Percentiles rank a stretch among this genome's conserved stretches.
Evolutionary conservation across 2,329 filamentous ascomycete genomes (phyloP).

Genomic region (Colletotrichum truncatum): DNA sequence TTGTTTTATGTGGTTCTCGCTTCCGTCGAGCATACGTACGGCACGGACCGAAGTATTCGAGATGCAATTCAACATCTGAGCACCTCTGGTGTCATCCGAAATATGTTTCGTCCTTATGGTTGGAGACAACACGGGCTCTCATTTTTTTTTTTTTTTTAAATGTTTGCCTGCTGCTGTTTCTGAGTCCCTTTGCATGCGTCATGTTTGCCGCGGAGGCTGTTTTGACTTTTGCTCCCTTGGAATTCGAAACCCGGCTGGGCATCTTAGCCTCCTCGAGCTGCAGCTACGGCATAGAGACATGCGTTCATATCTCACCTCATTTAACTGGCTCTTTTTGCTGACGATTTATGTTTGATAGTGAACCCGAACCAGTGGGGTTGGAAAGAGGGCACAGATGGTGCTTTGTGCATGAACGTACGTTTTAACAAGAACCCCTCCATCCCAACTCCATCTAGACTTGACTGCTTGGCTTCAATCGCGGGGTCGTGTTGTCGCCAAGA

Average conservation of each 20-base stretch:
- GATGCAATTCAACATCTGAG: slow-evolving; percentile 5
- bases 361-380: slow-evolving; percentile 67
- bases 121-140: slow-evolving; percentile 16
- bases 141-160: slow-evolving; percentile 7
- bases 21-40: too few relatives aligned
- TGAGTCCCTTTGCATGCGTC: background rate
- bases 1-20: background rate
- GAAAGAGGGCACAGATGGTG: slow-evolving; percentile 45
- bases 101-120: background rate
- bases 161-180: background rate
- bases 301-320: background rate
- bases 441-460: background rate
- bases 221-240: slow-evolving; percentile 25
- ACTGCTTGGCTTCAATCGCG: too few relatives aligned
- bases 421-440: slow-evolving; percentile 1
- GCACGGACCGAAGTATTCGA: slow-evolving; percentile 19
- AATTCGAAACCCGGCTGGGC: slow-evolving; percentile 20
- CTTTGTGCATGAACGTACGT: slow-evolving; percentile 63
- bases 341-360: slow-evolving; percentile 44
- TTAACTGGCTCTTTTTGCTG: slow-evolving; percentile 2
- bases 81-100: slow-evolving; percentile 15
- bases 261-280: background rate
- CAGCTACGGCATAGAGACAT: background rate
- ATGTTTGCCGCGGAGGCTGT: background rate
- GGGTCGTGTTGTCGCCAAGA: too few relatives aligned